phyloP scores from a whole-genome alignment of 2,329 filamentous ascomycete genomes.

The Stagonosporopsis vannaccii region DNA sequence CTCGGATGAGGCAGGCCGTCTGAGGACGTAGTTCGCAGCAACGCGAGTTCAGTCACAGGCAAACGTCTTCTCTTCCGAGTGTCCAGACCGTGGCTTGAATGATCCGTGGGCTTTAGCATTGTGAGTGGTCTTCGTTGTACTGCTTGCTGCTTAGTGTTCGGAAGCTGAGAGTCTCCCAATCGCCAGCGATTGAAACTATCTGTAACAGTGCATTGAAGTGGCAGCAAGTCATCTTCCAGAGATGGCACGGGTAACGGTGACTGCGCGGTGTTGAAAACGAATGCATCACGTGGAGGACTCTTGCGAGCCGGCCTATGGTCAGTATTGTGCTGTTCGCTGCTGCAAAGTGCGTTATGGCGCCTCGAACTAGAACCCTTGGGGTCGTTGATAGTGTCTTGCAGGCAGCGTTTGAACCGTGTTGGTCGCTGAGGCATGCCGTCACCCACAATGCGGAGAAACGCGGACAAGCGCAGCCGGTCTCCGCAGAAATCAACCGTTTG shows the following conservation, averaged over 20 bases:
- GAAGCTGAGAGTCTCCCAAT: neutral
- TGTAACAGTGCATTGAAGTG: too few species aligned
- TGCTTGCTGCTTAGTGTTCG: neutral
- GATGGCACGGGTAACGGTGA: neutral
- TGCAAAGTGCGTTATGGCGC: neutral
- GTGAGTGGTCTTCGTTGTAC: neutral
- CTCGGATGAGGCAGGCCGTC: conserved; percentile 34
- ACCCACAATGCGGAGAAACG: conserved; percentile 34
- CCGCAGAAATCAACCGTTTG: conserved; percentile 33
- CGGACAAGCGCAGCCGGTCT: conserved; percentile 33
- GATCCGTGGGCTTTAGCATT: neutral
- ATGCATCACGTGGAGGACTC: neutral
- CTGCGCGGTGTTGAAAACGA: neutral
- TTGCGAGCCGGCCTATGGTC: too few species aligned
- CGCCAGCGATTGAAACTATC: neutral
- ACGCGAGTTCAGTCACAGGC: conserved; percentile 36
- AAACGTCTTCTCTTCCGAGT: conserved; percentile 30
- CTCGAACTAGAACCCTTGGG: neutral
- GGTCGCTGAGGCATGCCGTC: conserved; percentile 35
- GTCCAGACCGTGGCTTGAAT: conserved; percentile 1
- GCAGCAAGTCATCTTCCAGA: neutral
- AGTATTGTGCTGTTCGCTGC: neutral
- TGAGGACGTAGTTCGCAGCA: conserved; percentile 38
- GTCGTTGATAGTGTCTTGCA: neutral
- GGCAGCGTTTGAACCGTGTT: conserved; percentile 29